A percentile compares a stretch with the other conserved stretches of the same genome.
Evolutionary conservation across 805 yeast species (phyloP).

Genomic region (Alloascoidea hylecoeti): DNA sequence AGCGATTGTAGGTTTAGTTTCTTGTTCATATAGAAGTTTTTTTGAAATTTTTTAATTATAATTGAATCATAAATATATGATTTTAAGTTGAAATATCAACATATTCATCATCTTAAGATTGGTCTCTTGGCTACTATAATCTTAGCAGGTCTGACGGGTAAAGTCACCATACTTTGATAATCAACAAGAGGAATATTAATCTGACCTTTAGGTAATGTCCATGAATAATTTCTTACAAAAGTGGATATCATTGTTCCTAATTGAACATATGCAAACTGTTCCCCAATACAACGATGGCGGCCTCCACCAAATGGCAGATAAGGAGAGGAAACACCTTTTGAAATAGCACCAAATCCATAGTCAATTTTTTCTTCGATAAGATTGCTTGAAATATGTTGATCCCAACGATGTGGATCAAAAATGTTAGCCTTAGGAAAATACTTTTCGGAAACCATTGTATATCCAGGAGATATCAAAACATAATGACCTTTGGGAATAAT

Average conservation of each 20-base stretch:
- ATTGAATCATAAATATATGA: too few relatives aligned
- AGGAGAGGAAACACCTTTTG: slow-evolving; percentile 93
- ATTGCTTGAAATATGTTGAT: slow-evolving; percentile 2
- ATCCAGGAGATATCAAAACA: slow-evolving; percentile 91
- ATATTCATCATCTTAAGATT: too few relatives aligned
- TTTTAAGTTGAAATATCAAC: too few relatives aligned
- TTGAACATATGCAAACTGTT: slow-evolving; percentile 93
- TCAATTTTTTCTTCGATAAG: slow-evolving; percentile 37
- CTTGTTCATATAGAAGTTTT: too few relatives aligned
- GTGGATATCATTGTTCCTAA: slow-evolving; percentile 73
- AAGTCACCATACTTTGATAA: slow-evolving; percentile 84
- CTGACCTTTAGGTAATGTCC: slow-evolving; percentile 48
- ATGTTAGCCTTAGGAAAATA: slow-evolving; percentile 66
- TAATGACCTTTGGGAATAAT: slow-evolving; percentile 84
- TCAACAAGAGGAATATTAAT: slow-evolving; percentile 32
- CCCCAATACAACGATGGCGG: slow-evolving; percentile 98
- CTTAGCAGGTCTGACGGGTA: slow-evolving; percentile 56
- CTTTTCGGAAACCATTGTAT: slow-evolving; percentile 59
- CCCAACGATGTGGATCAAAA: slow-evolving; percentile 87
- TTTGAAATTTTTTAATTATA: too few relatives aligned
- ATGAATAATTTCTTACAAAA: slow-evolving; percentile 60
- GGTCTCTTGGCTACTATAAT: too few relatives aligned
- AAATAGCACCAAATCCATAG: slow-evolving; percentile 93
- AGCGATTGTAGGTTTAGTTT: too few relatives aligned
- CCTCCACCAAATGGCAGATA: slow-evolving; percentile 99